Base-by-base conservation (phyloP, 2,329 filamentous ascomycete species). In the Talaromyces atroroseus region DNA sequence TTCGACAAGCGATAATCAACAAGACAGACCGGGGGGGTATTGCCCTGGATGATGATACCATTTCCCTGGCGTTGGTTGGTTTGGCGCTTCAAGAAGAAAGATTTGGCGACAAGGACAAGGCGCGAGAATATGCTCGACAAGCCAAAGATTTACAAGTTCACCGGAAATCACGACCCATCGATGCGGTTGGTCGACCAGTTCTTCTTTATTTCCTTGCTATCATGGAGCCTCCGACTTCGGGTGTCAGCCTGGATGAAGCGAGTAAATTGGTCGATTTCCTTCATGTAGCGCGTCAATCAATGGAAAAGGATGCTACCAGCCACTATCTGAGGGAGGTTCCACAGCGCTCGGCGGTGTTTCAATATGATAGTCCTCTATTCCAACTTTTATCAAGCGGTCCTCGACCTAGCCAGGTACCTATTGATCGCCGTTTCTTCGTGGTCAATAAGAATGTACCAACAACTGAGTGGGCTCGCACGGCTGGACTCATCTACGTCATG, bases 341-440 rank as follows among this genome's bases (percentile, higher is more conserved):
- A 5, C 63, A 66, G 44, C 65, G 71, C 34, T 62, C 59, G 16
- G 53, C 62, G 10, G 63, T 65, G 0, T 75, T 75, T 42, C 63
- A 70, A 45, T 74, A 74, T 66, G 66, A 66, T 16, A 65, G 69
- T 48, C 68, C 71, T 18, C 61, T 75, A 8, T 74, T 73, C 51
- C 64, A 68, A 14, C 58, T 74, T 5, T 66, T 75, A n/a, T 74
- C 73, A n/a, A 71, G 67, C 56, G 73, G 73, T 7, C 73, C 73
- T 11, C 69, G 66, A 18, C 73, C 73, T 12, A 70, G 70, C 5
- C 66, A 66, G 46, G 67, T 75, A 5, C 71, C 72, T 14, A 59
- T 64, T 0, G 67, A 64, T 32, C 66, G 66, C 12, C 73, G 71
- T 36, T 64, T 65, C 51, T 75, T 71, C 56, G 71, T 75, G 20